Conservation (phyloP, 2,329 filamentous ascomycete genomes). For the Ascochyta clinopodiicola region DNA sequence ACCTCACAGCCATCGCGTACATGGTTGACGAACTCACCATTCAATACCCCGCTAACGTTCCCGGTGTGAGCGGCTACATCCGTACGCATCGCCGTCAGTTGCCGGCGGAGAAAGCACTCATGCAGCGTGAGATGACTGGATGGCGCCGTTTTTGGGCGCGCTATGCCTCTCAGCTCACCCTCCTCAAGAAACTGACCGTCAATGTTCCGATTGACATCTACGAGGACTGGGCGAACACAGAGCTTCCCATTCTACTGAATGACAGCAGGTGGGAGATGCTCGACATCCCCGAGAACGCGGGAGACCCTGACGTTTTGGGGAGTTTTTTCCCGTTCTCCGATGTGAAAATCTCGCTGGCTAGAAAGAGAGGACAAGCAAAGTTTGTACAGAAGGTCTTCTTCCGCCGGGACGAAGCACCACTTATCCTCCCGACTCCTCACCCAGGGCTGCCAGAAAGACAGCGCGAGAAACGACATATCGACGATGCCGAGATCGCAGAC, state of each 20-base stretch:
- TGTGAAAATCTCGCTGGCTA: slow-evolving; percentile 26
- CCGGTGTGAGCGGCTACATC: slow-evolving; percentile 38
- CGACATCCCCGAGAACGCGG: slow-evolving; percentile 31
- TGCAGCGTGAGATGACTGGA: slow-evolving; percentile 42
- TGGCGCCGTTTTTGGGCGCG: slow-evolving; percentile 48
- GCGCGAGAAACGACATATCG: slow-evolving; percentile 34
- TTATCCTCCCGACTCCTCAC: slow-evolving; percentile 17
- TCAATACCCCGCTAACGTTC: slow-evolving; percentile 43
- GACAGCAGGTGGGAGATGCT: slow-evolving; percentile 44
- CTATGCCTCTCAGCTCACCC: slow-evolving; percentile 44
- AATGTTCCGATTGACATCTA: slow-evolving; percentile 43
- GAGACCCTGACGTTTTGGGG: slow-evolving; percentile 23
- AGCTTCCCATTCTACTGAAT: slow-evolving; percentile 27
- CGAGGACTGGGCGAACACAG: slow-evolving; percentile 40
- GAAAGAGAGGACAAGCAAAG: slow-evolving; percentile 29
- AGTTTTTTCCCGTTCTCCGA: slow-evolving; percentile 27
- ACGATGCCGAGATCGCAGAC: slow-evolving; percentile 28
- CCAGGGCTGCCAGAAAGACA: slow-evolving; percentile 21
- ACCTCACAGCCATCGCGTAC: slow-evolving; percentile 38
- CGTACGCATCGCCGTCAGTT: slow-evolving; percentile 28
- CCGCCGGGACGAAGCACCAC: slow-evolving; percentile 29
- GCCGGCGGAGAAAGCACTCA: slow-evolving; percentile 34
- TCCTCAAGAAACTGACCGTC: slow-evolving; percentile 44
- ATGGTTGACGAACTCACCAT: slow-evolving; percentile 48
- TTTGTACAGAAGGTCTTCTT: slow-evolving; percentile 47